These are phyloP conservation scores for Lenzites betulinus DNA, from an alignment of 768 basidiomycete genomes.

Conservation along the genomic window DNA sequence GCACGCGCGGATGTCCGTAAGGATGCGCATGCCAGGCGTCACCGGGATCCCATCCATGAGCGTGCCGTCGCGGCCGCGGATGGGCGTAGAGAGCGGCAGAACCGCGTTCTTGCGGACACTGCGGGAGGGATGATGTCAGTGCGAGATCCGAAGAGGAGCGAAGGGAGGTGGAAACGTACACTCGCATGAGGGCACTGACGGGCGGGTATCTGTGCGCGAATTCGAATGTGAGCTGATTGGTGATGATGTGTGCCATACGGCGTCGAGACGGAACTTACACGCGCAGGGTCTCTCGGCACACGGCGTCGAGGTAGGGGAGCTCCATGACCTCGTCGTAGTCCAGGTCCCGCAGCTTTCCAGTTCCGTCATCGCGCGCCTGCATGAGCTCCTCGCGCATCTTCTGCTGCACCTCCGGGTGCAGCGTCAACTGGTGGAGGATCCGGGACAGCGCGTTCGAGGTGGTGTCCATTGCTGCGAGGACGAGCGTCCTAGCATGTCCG, in stretches of 20 bases:
- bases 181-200: not conserved
- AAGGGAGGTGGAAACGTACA: not conserved
- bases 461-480: constrained; percentile 32
- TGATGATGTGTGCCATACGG: not conserved
- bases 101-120: constrained; percentile 44
- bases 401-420: constrained; percentile 38
- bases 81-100: constrained; percentile 52
- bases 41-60: constrained; percentile 42
- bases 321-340: constrained; percentile 23
- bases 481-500: constrained; percentile 21
- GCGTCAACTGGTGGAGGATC: constrained; percentile 26
- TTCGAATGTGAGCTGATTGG: not conserved
- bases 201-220: not conserved
- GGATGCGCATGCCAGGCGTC: constrained; percentile 45
- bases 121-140: not conserved
- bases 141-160: not conserved
- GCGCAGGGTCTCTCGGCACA: constrained; percentile 44
- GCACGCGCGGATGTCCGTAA: constrained; percentile 44
- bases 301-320: constrained; percentile 64
- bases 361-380: constrained; percentile 23
- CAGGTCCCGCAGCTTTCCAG: constrained; percentile 33
- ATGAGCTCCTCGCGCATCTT: constrained; percentile 32
- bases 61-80: constrained; percentile 42
- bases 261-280: not conserved
- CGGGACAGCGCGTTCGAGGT: constrained; percentile 29